Conservation (phyloP, 192 early-diverging fungal species). For the Coemansia sp. region DNA sequence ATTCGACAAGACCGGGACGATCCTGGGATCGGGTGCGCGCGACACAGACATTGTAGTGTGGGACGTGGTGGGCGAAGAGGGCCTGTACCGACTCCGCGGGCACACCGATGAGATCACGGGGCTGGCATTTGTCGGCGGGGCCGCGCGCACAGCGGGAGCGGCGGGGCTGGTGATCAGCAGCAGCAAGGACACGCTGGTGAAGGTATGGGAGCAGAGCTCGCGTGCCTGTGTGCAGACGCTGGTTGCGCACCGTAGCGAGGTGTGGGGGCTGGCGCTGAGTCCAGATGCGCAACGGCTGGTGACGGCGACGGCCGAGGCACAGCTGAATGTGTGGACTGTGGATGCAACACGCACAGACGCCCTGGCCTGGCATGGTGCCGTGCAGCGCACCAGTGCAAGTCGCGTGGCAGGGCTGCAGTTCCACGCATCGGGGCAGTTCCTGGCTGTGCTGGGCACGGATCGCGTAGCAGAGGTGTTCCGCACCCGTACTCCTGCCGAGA, state of each 20-base stretch:
- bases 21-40: slow-evolving; percentile 82
- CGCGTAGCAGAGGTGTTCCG: slow-evolving; percentile 79
- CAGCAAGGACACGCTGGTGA: slow-evolving; percentile 93
- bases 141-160: slow-evolving; percentile 47
- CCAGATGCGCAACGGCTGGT: slow-evolving; percentile 62
- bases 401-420: slow-evolving; percentile 73
- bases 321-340: slow-evolving; percentile 85
- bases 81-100: slow-evolving; percentile 81
- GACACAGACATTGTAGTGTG: slow-evolving; percentile 95
- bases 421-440: slow-evolving; percentile 69
- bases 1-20: slow-evolving; percentile 73
- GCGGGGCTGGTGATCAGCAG: slow-evolving; percentile 74
- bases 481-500: slow-evolving; percentile 67
- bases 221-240: slow-evolving; percentile 93
- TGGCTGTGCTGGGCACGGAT: slow-evolving; percentile 78
- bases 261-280: slow-evolving; percentile 79
- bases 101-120: slow-evolving; percentile 93
- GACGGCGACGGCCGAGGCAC: slow-evolving; percentile 80
- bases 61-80: slow-evolving; percentile 89
- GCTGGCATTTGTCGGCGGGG: slow-evolving; percentile 28
- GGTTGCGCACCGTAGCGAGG: slow-evolving; percentile 86
- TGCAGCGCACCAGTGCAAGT: slow-evolving; percentile 77
- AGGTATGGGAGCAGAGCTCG: slow-evolving; percentile 93
- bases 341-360: slow-evolving; percentile 57
- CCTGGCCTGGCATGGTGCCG: slow-evolving; percentile 64